Conservation (phyloP, 1,139 yeast genomes). For the Saccharomycopsis hybrid region DNA sequence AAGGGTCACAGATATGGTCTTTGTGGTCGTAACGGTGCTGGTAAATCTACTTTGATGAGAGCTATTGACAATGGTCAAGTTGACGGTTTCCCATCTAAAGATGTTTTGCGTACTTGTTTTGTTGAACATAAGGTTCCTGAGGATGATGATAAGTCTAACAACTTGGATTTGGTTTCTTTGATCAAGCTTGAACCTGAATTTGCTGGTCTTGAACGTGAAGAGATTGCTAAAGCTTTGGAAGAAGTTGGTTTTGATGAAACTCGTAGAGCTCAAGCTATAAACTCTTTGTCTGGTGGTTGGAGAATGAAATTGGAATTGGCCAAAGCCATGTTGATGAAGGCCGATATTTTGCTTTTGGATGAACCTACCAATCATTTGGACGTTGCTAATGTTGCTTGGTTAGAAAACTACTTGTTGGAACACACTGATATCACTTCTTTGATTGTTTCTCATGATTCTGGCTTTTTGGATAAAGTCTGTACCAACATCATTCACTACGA, state of each 20-base stretch:
- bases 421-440: slow-evolving; percentile 87
- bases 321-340: slow-evolving; percentile 96
- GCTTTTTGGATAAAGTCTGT: slow-evolving; percentile 91
- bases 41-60: slow-evolving; percentile 96
- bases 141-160: slow-evolving; percentile 63
- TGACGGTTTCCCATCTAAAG: slow-evolving; percentile 94
- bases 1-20: slow-evolving; percentile 97
- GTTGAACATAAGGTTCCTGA: slow-evolving; percentile 98
- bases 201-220: slow-evolving; percentile 51
- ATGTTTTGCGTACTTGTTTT: slow-evolving; percentile 85
- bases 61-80: slow-evolving; percentile 95
- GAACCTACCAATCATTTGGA: slow-evolving; percentile 99
- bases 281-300: slow-evolving; percentile 95
- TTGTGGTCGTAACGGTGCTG: slow-evolving; percentile 98
- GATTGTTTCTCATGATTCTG: slow-evolving; percentile 96
- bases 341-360: slow-evolving; percentile 88
- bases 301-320: slow-evolving; percentile 98
- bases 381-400: slow-evolving; percentile 89
- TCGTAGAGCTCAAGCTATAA: slow-evolving; percentile 60
- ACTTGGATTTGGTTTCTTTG: slow-evolving; percentile 73
- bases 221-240: slow-evolving; percentile 67
- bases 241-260: slow-evolving; percentile 90
- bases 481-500: slow-evolving; percentile 97
- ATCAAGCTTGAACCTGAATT: slow-evolving; percentile 90
- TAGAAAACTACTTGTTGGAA: slow-evolving; percentile 74